A percentile compares a stretch with the other conserved stretches of the same genome.
Evolutionary conservation across 73 alveolate species (phyloP).

Genomic region (Paraurostyla sp.): DNA sequence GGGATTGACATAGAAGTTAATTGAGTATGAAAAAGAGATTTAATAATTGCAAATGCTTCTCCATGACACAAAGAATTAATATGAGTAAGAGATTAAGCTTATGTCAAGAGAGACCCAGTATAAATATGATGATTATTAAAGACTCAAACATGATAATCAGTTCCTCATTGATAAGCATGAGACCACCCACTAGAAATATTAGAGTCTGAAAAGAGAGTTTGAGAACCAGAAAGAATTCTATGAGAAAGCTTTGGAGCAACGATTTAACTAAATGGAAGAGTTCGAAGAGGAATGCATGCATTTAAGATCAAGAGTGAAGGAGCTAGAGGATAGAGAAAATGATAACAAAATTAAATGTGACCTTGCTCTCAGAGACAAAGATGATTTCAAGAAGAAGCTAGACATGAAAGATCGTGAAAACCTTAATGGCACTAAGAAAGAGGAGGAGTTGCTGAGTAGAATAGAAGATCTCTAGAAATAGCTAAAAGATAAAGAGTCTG

Average conservation of each 20-base stretch:
- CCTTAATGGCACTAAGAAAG: neutral
- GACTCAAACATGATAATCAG: slow-evolving; percentile 12
- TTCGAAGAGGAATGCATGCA: slow-evolving; percentile 52
- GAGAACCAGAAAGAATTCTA: slow-evolving; percentile 19
- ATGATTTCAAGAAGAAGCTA: slow-evolving; percentile 36
- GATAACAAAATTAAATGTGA: slow-evolving; percentile 35
- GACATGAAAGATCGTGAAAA: slow-evolving; percentile 33
- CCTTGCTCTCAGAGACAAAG: slow-evolving; percentile 26
- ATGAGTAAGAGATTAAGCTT: slow-evolving; percentile 32
- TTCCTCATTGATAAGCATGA: neutral
- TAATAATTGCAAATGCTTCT: slow-evolving; percentile 8
- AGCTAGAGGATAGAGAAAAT: neutral
- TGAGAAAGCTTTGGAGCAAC: slow-evolving; percentile 45
- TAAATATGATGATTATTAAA: slow-evolving; percentile 41
- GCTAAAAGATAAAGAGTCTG: slow-evolving; percentile 57
- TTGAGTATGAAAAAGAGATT: slow-evolving; percentile 9
- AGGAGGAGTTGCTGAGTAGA: slow-evolving; percentile 8
- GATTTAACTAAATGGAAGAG: slow-evolving; percentile 59
- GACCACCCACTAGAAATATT: neutral
- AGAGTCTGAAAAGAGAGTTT: neutral
- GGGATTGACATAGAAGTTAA: neutral
- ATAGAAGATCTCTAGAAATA: slow-evolving; percentile 59
- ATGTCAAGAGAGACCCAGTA: slow-evolving; percentile 1
- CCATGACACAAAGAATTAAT: neutral
- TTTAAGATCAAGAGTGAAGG: slow-evolving; percentile 17